These are phyloP conservation scores for Aspergillus uvarum DNA, from an alignment of 2,329 filamentous ascomycete genomes.

Conservation along the genomic window DNA sequence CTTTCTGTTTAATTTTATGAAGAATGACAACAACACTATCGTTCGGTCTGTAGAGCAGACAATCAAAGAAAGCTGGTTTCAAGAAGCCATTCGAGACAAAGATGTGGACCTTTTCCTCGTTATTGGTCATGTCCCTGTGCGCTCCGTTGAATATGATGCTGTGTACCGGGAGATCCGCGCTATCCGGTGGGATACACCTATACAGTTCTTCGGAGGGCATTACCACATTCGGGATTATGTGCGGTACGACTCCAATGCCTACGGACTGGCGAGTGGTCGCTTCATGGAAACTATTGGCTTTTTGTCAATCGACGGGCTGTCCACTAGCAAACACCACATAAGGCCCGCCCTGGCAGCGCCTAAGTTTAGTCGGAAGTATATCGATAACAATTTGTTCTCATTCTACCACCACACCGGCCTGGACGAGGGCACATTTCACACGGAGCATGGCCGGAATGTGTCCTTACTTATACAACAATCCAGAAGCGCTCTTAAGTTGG, in stretches of 20 bases:
- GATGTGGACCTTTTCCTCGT: conserved; percentile 86
- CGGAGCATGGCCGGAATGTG: conserved; percentile 70
- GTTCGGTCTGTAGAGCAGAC: conserved; percentile 78
- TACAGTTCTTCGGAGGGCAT: conserved; percentile 90
- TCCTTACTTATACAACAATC: conserved; percentile 68
- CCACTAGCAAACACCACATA: conserved; percentile 39
- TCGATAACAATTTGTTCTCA: conserved; percentile 89
- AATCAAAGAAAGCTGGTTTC: conserved; percentile 84
- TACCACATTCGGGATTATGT: conserved; percentile 83
- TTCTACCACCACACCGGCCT: conserved; percentile 77
- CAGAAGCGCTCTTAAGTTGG: conserved; percentile 68
- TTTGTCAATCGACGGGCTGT: conserved; percentile 75
- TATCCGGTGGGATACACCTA: conserved; percentile 75
- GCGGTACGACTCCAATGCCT: conserved; percentile 73
- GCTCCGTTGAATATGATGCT: conserved; percentile 73
- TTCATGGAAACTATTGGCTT: conserved; percentile 97
- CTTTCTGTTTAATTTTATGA: conserved; percentile 90
- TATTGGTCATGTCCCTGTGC: conserved; percentile 78
- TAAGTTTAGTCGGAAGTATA: conserved; percentile 76
- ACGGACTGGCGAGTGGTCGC: conserved; percentile 79
- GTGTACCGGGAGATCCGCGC: conserved; percentile 77
- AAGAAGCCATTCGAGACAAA: conserved; percentile 72
- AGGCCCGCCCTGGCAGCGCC: conserved; percentile 37
- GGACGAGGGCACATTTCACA: conserved; percentile 71
- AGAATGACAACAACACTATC: conserved; percentile 86